Percentiles rank a stretch among this genome's conserved stretches.
phyloP scores from a whole-genome alignment of 2,329 filamentous ascomycete species.

The Stagonosporopsis cucurbitacearum region DNA sequence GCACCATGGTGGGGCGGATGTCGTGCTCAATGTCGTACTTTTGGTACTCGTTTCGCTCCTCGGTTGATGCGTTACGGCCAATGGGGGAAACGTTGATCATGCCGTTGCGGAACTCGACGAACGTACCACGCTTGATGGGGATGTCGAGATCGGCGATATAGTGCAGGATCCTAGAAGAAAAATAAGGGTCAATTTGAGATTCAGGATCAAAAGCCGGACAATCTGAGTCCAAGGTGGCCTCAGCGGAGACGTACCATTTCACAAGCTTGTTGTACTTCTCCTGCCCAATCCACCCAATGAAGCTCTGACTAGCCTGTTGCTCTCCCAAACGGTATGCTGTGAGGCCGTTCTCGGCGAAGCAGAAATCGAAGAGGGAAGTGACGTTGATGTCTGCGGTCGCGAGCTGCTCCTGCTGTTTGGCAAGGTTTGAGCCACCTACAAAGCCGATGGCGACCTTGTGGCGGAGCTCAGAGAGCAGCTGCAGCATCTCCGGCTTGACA shows the following conservation, averaged over 20 bases:
- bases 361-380: slow-evolving; percentile 91
- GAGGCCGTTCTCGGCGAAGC: slow-evolving; percentile 96
- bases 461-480: slow-evolving; percentile 78
- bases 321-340: slow-evolving; percentile 86
- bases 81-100: slow-evolving; percentile 88
- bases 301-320: slow-evolving; percentile 77
- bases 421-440: slow-evolving; percentile 90
- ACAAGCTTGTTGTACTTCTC: slow-evolving; percentile 79
- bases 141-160: slow-evolving; percentile 86
- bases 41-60: slow-evolving; percentile 84
- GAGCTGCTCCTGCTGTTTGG: slow-evolving; percentile 96
- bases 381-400: slow-evolving; percentile 71
- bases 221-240: not conserved
- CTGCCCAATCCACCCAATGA: slow-evolving; percentile 93
- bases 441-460: slow-evolving; percentile 88
- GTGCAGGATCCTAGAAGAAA: slow-evolving; percentile 63
- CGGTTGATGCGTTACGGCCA: slow-evolving; percentile 80
- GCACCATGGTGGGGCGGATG: slow-evolving; percentile 78
- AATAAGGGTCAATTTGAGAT: slow-evolving; percentile 47
- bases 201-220: not conserved
- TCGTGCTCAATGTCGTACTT: slow-evolving; percentile 79
- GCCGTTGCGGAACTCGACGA: slow-evolving; percentile 87
- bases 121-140: slow-evolving; percentile 82
- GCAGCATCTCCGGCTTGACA: slow-evolving; percentile 81
- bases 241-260: slow-evolving; percentile 55